phyloP scores from a whole-genome alignment of 2,329 filamentous ascomycete species.

The Curvularia sp. region DNA sequence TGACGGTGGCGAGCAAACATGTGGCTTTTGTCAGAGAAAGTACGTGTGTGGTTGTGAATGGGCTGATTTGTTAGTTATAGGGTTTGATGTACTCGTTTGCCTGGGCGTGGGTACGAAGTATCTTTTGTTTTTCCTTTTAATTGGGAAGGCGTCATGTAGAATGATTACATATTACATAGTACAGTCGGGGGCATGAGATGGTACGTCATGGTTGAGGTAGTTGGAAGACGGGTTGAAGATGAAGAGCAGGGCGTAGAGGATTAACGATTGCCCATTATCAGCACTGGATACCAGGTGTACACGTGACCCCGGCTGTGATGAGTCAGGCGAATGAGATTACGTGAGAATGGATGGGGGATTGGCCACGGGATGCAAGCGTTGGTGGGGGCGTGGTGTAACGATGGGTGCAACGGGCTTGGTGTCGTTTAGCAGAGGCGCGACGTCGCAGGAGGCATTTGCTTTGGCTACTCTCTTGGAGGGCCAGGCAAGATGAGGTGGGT shows the following conservation, averaged over 20 bases:
- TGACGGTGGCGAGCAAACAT: neutral
- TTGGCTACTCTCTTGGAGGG: too few relatives aligned
- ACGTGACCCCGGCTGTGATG: neutral
- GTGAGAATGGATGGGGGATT: neutral
- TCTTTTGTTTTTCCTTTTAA: neutral
- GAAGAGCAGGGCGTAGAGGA: neutral
- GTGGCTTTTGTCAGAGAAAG: neutral
- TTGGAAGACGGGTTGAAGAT: neutral
- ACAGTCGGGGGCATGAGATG: slow-evolving; percentile 7
- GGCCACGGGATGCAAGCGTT: neutral
- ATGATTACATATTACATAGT: slow-evolving; percentile 1
- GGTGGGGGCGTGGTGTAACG: slow-evolving; percentile 1
- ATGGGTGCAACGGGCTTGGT: neutral
- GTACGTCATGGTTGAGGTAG: neutral
- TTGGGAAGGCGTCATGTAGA: slow-evolving; percentile 12
- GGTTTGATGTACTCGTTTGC: neutral
- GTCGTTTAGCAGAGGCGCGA: slow-evolving; percentile 5
- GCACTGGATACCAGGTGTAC: neutral
- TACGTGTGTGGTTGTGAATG: neutral
- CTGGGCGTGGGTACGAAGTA: neutral
- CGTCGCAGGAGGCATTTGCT: slow-evolving; percentile 25
- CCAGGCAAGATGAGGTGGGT: too few relatives aligned
- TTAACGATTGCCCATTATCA: neutral
- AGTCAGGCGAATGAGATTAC: neutral
- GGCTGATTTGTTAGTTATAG: neutral